Conservation (phyloP, 148 eudicot genomes). For the Spergularia bocconei region DNA sequence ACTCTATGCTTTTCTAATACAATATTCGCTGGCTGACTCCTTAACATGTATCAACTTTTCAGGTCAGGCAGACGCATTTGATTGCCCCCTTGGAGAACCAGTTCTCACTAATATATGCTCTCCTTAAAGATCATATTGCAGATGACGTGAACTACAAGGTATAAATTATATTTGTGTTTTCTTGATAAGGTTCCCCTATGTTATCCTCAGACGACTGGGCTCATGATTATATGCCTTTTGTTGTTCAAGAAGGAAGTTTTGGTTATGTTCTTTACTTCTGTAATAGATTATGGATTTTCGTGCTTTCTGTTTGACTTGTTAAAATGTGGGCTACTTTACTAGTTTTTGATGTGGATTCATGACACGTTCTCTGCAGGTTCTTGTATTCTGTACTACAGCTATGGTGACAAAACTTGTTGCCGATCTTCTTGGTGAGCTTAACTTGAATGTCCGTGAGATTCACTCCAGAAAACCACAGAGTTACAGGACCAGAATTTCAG, state of each 20-base stretch:
- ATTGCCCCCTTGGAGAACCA: conserved; percentile 87
- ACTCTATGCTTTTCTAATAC: neutral
- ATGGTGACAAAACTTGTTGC: conserved; percentile 96
- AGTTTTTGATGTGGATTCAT: neutral
- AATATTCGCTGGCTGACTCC: conserved; percentile 6
- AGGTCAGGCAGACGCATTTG: conserved; percentile 90
- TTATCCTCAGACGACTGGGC: too few relatives aligned
- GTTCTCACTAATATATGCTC: conserved; percentile 59
- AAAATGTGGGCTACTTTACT: neutral
- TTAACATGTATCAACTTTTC: conserved; percentile 19
- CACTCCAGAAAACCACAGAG: conserved; percentile 93
- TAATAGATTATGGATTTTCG: too few relatives aligned
- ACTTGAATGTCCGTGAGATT: conserved; percentile 92
- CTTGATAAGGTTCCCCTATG: neutral
- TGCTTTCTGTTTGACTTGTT: neutral
- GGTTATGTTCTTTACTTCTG: too few relatives aligned
- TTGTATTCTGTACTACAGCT: conserved; percentile 98
- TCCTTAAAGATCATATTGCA: conserved; percentile 84
- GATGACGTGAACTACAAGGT: conserved; percentile 95
- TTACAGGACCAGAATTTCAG: conserved; percentile 83
- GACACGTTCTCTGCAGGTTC: conserved; percentile 50
- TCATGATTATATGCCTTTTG: neutral
- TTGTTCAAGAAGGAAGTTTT: neutral
- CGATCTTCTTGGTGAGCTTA: conserved; percentile 79
- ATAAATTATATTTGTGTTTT: conserved; percentile 23